Percentiles rank a stretch among this genome's conserved stretches.
These are phyloP conservation scores for Vitis amurensis DNA, from an alignment of 164 flowering plant species.

Conservation along the genomic window DNA sequence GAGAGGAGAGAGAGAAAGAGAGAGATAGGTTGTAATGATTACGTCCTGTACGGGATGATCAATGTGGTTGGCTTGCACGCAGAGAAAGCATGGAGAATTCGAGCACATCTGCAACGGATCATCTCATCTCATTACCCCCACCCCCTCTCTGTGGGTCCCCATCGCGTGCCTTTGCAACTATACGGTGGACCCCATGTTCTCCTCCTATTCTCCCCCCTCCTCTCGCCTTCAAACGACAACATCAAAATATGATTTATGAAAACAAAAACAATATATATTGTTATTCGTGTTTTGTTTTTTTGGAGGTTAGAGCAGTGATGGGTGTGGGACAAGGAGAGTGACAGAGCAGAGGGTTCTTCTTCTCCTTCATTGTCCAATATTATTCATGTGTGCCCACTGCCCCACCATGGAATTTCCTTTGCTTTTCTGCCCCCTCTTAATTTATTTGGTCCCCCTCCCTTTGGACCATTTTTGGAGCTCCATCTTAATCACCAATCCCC, in stretches of 20 bases:
- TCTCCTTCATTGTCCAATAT: no score
- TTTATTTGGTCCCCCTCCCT: no score
- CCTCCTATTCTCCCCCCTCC: neutral
- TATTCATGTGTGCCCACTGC: no score
- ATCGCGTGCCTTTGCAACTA: slow-evolving; percentile 37
- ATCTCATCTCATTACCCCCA: neutral
- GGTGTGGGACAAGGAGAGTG: slow-evolving; percentile 1
- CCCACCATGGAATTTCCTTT: no score
- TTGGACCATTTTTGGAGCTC: no score
- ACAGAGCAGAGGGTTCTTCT: slow-evolving; percentile 4
- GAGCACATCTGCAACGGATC: slow-evolving; percentile 30
- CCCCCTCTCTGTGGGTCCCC: slow-evolving; percentile 34
- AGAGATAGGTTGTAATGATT: slow-evolving; percentile 23
- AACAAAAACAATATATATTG: neutral
- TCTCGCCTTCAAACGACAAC: neutral
- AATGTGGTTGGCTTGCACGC: slow-evolving; percentile 51
- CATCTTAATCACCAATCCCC: no score
- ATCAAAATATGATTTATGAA: slow-evolving; percentile 2
- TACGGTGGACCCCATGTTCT: slow-evolving; percentile 18
- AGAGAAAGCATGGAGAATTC: slow-evolving; percentile 47
- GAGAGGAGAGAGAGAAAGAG: slow-evolving; percentile 11
- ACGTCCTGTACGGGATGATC: slow-evolving; percentile 20
- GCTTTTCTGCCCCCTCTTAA: no score
- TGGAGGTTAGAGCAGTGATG: slow-evolving; percentile 11
- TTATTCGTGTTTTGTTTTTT: no score